Conservation (phyloP, 352 stramenopile genomes). For the Phytophthora sansomeana region DNA sequence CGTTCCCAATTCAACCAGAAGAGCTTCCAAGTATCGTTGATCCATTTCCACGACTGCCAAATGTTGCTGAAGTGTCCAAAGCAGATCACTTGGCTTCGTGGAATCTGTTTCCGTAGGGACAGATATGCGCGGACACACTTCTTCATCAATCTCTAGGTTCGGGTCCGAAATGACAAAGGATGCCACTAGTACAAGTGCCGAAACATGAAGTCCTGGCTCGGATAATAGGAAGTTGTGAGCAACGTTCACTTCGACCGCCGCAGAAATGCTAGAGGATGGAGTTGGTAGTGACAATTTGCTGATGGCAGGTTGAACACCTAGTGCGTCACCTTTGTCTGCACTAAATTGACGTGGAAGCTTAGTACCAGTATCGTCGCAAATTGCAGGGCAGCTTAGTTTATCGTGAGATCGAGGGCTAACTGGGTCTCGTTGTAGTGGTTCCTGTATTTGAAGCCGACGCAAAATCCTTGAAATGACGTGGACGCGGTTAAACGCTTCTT, state of each 20-base stretch:
- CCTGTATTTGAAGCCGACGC: constrained; percentile 17
- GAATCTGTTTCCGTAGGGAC: constrained; percentile 17
- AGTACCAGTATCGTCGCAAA: background rate
- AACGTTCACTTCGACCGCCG: background rate
- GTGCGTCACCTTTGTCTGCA: background rate
- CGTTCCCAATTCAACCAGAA: constrained; percentile 45
- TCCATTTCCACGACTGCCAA: constrained; percentile 30
- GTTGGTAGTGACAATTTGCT: constrained; percentile 13
- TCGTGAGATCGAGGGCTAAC: background rate
- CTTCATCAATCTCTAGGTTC: constrained; percentile 46
- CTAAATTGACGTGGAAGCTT: constrained; percentile 18
- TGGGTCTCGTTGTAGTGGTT: background rate
- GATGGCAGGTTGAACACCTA: background rate
- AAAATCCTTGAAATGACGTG: constrained; percentile 34
- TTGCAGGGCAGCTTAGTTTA: too few relatives aligned
- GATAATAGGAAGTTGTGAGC: constrained; percentile 20
- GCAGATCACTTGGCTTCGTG: constrained; percentile 32
- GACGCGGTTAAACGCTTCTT: constrained; percentile 34
- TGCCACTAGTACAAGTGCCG: constrained; percentile 38
- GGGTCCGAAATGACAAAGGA: constrained; percentile 46
- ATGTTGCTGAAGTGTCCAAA: constrained; percentile 59
- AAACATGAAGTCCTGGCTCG: constrained; percentile 33
- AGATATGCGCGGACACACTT: constrained; percentile 46
- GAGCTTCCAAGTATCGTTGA: constrained; percentile 27
- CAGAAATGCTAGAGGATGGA: background rate